Base-by-base conservation (phyloP, 257 asterid genomes). In the Jaltomata sinuosa region DNA sequence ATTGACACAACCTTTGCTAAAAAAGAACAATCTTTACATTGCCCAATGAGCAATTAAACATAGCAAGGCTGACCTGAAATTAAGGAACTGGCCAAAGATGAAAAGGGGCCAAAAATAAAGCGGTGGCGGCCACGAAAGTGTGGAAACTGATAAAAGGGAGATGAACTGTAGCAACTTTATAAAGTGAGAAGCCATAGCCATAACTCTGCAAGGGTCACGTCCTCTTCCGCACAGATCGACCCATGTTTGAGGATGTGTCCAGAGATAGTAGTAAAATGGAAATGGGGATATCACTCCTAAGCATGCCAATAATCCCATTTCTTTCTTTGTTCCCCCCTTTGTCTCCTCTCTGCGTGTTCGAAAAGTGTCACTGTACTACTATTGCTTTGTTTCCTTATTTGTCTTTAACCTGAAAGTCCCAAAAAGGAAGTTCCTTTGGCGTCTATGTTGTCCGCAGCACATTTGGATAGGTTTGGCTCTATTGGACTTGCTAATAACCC, bases 41-140 rank as follows among this genome's bases (percentile, higher is more conserved):
- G 27, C 16, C 27, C 1, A 27, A 29, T 27, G 42, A 27, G 27
- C 38, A 47, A n/a, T 47, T 3, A 27, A 19, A 76, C 25, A 16
- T 49, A 18, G 27, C n/a, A 32, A 42, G 21, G 29, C 74, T 15
- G 52, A 96, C 99, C 99, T 97, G 93, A 93, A 89, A 86, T 97
- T 97, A 67, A 97, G 96, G 84, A 95, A 94, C 91, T 97, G 98
- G 34, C 99, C 98, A 62, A 88, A 88, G 21, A 92, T 1, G 84
- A 96, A 92, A 83, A 94, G 96, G 22, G 93, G 94, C 97, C 97
- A 96, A 88, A 94, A 94, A 90, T 89, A 94, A 87, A 93, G 38
- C 0, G 98, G 97, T 65, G 98, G 99, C 67, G 99, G 98, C 97
- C 98, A 95, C n/a, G 92, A 91, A 62, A 95, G 85, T 21, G 91